Base-by-base conservation (phyloP, 345 rosid species). In the Eutrema japonicum region DNA sequence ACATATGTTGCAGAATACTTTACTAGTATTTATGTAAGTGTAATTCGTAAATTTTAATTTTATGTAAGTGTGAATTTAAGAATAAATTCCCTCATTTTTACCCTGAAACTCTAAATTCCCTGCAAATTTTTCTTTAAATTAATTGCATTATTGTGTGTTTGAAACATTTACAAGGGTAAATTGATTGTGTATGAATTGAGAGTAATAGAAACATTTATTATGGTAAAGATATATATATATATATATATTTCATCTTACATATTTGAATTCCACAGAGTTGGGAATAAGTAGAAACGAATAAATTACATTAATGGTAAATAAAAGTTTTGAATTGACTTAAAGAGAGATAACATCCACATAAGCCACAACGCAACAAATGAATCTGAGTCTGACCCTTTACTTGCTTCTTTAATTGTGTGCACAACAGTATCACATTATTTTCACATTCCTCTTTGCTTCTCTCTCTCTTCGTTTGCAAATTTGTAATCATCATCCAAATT, bases 311-410 rank as follows among this genome's bases (percentile, higher is more conserved):
- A 32, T 63, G n/a, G 51, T 30, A 43, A 62, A 30, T 36, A n/a
- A 8, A 45, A 29, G 27, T 13, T 8, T 62, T n/a, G 29, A 3
- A 42, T 57, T 36, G 30, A 37, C 61, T 56, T 54, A 33, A 1
- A 11, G 6, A 42, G 6, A 42, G 0, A 10, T 42, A 3, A 14
- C 8, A 37, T 10, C 60, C 56, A 53, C 66, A 65, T 65, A 75
- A 60, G 78, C 32, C 22, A 43, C 8, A 67, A 59, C 0, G 48
- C 18, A 18, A 18, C 18, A 18, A 18, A 18, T 18, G 64, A 69
- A 45, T 52, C 66, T 38, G 79, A 76, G 43, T 40, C 68, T 59
- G 74, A 75, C 79, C 9, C 66, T 35, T 27, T 36, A 61, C 78
- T 75, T 61, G 10, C 79, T 68, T 68, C 65, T 75, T 68, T 76